phyloP scores from a whole-genome alignment of 2,329 filamentous ascomycete genomes.

The Cucurbitaria berberidis region DNA sequence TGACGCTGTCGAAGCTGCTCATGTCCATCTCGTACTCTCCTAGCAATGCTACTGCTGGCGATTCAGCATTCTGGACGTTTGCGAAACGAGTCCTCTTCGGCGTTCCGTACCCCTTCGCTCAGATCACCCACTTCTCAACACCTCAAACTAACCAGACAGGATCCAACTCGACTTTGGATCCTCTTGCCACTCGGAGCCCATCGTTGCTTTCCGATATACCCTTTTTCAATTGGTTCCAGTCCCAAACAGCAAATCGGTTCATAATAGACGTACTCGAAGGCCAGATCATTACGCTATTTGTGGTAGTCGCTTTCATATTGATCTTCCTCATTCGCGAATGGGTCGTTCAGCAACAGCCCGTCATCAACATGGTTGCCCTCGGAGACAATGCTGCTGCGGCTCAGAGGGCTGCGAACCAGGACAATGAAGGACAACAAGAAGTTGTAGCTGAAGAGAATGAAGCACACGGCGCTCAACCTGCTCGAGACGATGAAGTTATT shows the following conservation, averaged over 20 bases:
- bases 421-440: conserved; percentile 29
- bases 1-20: conserved; percentile 39
- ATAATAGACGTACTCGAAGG: conserved; percentile 87
- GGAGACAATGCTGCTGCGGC: conserved; percentile 35
- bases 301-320: conserved; percentile 94
- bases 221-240: conserved; percentile 59
- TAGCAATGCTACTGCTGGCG: conserved; percentile 45
- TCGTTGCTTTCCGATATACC: conserved; percentile 63
- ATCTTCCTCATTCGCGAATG: conserved; percentile 96
- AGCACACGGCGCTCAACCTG: conserved; percentile 10
- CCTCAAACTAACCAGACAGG: conserved; percentile 28
- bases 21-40: conserved; percentile 50
- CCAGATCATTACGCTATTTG: conserved; percentile 87
- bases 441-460: conserved; percentile 7
- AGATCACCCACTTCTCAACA: conserved; percentile 30
- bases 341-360: conserved; percentile 96
- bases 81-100: conserved; percentile 52
- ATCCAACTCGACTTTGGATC: conserved; percentile 36
- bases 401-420: conserved; percentile 31
- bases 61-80: conserved; percentile 55
- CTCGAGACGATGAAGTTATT: conserved; percentile 3
- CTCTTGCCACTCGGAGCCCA: conserved; percentile 33
- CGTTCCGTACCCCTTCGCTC: conserved; percentile 31
- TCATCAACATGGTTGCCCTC: conserved; percentile 73
- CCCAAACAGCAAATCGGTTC: conserved; percentile 74